These are phyloP conservation scores for Deinandra increscens DNA, from an alignment of 129 eudicot species.

Conservation along the genomic window DNA sequence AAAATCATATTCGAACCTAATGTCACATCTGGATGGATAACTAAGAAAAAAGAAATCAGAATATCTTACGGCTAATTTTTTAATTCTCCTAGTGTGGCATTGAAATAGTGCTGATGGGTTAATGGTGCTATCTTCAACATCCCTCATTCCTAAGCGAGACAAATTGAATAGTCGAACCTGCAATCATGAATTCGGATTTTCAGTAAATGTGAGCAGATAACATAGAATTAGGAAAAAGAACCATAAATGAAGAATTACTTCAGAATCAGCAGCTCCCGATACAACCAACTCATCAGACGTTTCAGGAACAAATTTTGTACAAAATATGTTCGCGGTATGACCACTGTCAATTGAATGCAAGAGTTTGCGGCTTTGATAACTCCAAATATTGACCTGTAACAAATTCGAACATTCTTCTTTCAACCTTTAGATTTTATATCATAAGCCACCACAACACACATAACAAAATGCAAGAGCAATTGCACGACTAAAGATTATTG, in stretches of 20 bases:
- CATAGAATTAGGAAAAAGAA: background rate
- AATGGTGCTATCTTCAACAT: constrained; percentile 44
- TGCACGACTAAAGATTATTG: background rate
- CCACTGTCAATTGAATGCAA: constrained; percentile 80
- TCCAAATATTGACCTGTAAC: constrained; percentile 82
- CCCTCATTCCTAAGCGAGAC: constrained; percentile 53
- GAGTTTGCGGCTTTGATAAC: constrained; percentile 63
- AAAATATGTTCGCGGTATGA: constrained; percentile 82
- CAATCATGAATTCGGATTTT: constrained; percentile 8
- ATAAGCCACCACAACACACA: constrained; percentile 21
- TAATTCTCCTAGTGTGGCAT: constrained; percentile 92
- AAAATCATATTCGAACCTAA: background rate
- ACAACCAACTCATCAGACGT: constrained; percentile 84
- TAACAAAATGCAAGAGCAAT: constrained; percentile 16
- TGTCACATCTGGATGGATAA: background rate
- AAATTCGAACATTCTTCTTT: constrained; percentile 21
- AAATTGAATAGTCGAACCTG: constrained; percentile 88
- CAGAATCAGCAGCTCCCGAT: constrained; percentile 95
- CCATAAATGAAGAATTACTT: constrained; percentile 47
- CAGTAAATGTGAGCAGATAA: constrained; percentile 11
- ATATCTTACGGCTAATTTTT: constrained; percentile 81
- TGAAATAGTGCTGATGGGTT: constrained; percentile 69
- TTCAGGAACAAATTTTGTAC: constrained; percentile 93
- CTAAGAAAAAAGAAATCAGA: background rate
- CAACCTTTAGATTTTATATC: constrained; percentile 1